Percentiles rank a stretch among this genome's conserved stretches.
Conservation (phyloP, 305 asterid species). For the Vinca major region DNA sequence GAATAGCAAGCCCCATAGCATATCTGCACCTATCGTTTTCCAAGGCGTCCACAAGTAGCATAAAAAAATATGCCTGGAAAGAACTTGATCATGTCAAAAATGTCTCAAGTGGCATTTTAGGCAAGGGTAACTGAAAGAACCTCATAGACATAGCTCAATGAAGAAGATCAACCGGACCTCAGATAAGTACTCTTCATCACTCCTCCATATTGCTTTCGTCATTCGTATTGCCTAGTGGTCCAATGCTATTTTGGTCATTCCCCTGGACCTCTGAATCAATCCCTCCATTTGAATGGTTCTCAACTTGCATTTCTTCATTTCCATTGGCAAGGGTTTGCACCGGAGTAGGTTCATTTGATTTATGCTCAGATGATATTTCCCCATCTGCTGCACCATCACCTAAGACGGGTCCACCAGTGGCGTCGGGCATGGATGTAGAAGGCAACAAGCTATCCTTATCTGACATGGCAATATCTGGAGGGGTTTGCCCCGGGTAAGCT, state of each 20-base stretch:
- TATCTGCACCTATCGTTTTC: too few relatives aligned
- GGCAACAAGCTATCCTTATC: constrained; percentile 28
- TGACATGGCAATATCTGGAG: constrained; percentile 23
- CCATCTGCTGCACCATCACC: constrained; percentile 23
- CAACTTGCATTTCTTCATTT: constrained; percentile 23
- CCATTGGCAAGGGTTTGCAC: constrained; percentile 21
- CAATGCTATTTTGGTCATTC: constrained; percentile 13
- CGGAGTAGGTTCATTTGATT: constrained; percentile 14
- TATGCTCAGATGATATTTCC: constrained; percentile 27
- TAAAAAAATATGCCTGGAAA: too few relatives aligned
- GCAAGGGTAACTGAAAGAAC: too few relatives aligned
- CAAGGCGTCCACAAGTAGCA: too few relatives aligned
- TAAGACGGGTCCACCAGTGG: constrained; percentile 19
- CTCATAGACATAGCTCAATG: too few relatives aligned
- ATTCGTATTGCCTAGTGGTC: constrained; percentile 5
- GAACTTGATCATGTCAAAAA: too few relatives aligned
- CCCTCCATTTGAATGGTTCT: constrained; percentile 23
- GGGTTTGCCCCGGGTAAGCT: constrained; percentile 29
- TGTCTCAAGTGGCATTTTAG: too few relatives aligned
- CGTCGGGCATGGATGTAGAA: constrained; percentile 2
- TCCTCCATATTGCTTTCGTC: constrained; percentile 21
- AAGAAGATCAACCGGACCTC: too few relatives aligned
- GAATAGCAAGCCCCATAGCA: too few relatives aligned
- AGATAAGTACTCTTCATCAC: constrained; percentile 4
- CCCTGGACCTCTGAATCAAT: constrained; percentile 6